Base-by-base conservation (phyloP, 805 yeast species). In the Zygosaccharomyces kombuchaensis region DNA sequence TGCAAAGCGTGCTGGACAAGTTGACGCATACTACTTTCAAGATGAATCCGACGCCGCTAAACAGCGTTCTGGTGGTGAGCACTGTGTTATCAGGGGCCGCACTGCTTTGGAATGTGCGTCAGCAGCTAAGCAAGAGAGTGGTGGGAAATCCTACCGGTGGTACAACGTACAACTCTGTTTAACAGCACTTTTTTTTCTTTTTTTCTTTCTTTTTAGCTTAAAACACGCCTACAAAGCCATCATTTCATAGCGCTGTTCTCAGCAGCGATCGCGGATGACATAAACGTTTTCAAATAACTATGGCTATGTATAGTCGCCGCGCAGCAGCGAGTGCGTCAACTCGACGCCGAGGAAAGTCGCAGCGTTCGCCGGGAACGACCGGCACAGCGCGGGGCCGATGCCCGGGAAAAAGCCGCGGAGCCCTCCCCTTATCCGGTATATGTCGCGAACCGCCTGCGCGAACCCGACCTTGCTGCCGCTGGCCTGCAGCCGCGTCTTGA, bases 301-400 rank as follows among this genome's bases (percentile, higher is more conserved):
- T 19, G 21, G 21, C 21, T 19, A 19, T 5, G 21, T 19, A 19
- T 19, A 19, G 8, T 8, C 29, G 29, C 29, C 29, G 29, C 31
- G 34, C 29, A 26, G 40, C 40, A 37, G 32, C 22, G 37, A 17
- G 13, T 34, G 39, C 21, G 45, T 42, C 30, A 42, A 60, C 66
- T 91, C 99, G 25, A 91, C 98, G 38, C 98, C 99, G 29, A 88
- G 77, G 71, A 91, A 91, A 2, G 98, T 90, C 7, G 99, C 98
- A n/a, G 99, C 99, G 67, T 93, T 91, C 17, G 98, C 98, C 2
- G 98, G 98, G 84, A 93, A 91, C 35, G 95, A 83, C 66, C 99
- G 78, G 23, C 87, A 80, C 59, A 91, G 71, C 1, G 98, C 98
- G 5, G 99, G 97, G 0, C 96, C 97, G 17, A 91, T 75, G 46